These are phyloP conservation scores for Stromatinia cepivora DNA, from an alignment of 2,329 filamentous ascomycete species.

Conservation along the genomic window DNA sequence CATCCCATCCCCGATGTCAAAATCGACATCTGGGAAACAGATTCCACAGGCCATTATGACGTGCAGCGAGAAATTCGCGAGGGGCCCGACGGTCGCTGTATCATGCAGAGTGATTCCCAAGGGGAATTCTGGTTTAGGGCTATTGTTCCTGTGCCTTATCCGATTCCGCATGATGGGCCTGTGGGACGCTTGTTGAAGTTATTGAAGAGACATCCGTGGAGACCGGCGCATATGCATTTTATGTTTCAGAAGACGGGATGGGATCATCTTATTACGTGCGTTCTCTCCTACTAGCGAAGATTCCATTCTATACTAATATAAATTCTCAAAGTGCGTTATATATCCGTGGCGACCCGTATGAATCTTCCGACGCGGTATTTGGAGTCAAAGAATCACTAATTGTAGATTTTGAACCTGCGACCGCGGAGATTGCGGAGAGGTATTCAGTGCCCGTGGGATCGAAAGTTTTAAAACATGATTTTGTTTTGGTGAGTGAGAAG, in stretches of 20 bases:
- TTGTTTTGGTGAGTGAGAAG: conserved; percentile 70
- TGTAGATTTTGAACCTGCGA: conserved; percentile 58
- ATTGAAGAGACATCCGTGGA: conserved; percentile 72
- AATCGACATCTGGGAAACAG: conserved; percentile 84
- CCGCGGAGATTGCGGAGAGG: conserved; percentile 54
- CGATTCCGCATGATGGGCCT: conserved; percentile 80
- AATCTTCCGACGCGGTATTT: conserved; percentile 81
- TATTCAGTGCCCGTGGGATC: conserved; percentile 65
- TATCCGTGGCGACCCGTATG: conserved; percentile 74
- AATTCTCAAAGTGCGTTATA: conserved; percentile 63
- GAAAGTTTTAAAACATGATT: conserved; percentile 68
- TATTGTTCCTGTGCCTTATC: conserved; percentile 81
- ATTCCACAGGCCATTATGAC: conserved; percentile 78
- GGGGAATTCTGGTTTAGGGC: conserved; percentile 84
- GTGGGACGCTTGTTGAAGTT: conserved; percentile 69
- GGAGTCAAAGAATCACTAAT: conserved; percentile 81
- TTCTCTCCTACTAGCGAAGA: conserved; percentile 35
- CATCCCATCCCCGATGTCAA: conserved; percentile 64
- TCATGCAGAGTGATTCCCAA: conserved; percentile 67
- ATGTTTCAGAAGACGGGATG: conserved; percentile 82
- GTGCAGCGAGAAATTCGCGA: conserved; percentile 69
- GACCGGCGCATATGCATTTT: conserved; percentile 81
- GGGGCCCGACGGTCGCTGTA: conserved; percentile 69
- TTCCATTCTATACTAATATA: not conserved
- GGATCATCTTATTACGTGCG: conserved; percentile 80